These are phyloP conservation scores for Pseudogymnoascus sp. DNA, from an alignment of 2,329 filamentous ascomycete species.

Conservation along the genomic window DNA sequence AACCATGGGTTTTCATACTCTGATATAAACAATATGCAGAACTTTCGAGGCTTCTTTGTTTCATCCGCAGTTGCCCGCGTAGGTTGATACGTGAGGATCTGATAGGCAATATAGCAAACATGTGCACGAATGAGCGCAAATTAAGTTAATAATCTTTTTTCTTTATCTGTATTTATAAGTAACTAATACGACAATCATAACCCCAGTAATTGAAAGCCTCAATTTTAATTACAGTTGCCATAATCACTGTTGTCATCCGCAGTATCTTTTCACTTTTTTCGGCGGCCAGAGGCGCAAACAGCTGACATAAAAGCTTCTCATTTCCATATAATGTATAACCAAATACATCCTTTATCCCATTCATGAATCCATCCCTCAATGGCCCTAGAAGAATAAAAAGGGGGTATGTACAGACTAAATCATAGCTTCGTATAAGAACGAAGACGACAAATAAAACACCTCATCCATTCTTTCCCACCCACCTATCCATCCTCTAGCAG, in stretches of 20 bases:
- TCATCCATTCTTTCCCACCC: neutral
- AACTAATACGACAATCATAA: no score
- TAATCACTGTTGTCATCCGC: neutral
- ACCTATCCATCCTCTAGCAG: neutral
- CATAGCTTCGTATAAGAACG: conserved; percentile 3
- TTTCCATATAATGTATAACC: conserved; percentile 9
- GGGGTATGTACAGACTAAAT: conserved; percentile 8
- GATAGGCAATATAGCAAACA: neutral
- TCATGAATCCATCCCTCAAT: neutral
- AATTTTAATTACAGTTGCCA: neutral
- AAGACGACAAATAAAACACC: conserved; percentile 3
- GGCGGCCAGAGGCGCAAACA: neutral
- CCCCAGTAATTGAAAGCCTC: neutral
- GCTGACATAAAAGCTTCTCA: neutral
- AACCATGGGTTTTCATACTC: neutral
- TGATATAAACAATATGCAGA: neutral
- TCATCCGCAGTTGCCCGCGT: no score
- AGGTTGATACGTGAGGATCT: neutral
- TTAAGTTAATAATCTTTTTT: no score
- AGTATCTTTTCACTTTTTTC: no score
- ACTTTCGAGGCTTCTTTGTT: neutral
- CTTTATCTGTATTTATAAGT: no score
- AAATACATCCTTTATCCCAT: conserved; percentile 3
- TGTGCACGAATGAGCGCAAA: neutral
- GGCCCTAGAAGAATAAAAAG: conserved; percentile 1